A percentile compares a stretch with the other conserved stretches of the same genome.
phyloP scores from a whole-genome alignment of 2,329 filamentous ascomycete genomes.

The Nemania abortiva region DNA sequence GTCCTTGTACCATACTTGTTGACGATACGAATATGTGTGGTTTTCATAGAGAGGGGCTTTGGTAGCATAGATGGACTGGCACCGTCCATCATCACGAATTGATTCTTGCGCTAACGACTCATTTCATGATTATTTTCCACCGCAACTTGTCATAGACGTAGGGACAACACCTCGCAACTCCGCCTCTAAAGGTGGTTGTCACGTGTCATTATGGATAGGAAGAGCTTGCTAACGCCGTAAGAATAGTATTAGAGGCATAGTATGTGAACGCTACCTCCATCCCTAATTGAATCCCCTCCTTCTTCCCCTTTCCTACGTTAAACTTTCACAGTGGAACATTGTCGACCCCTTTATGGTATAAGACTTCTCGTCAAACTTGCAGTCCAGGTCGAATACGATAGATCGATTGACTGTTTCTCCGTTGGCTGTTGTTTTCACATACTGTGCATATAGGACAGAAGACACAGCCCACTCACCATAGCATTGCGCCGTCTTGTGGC shows the following conservation, averaged over 20 bases:
- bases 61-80: slow-evolving; percentile 44
- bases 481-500: slow-evolving; percentile 35
- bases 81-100: slow-evolving; percentile 42
- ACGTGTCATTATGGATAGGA: not conserved
- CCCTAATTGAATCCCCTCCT: not conserved
- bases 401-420: slow-evolving; percentile 22
- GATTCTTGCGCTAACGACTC: slow-evolving; percentile 30
- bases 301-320: not conserved
- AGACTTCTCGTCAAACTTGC: slow-evolving; percentile 10
- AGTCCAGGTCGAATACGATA: slow-evolving; percentile 23
- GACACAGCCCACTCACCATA: slow-evolving; percentile 15
- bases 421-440: not conserved
- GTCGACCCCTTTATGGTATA: slow-evolving; percentile 27
- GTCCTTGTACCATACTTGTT: slow-evolving; percentile 44
- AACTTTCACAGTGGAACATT: slow-evolving; percentile 28
- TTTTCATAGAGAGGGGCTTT: slow-evolving; percentile 32
- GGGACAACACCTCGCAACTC: not conserved
- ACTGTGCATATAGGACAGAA: not conserved
- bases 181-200: not conserved
- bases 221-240: no score
- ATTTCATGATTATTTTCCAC: not conserved
- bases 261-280: not conserved
- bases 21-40: slow-evolving; percentile 32
- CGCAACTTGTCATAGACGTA: not conserved
- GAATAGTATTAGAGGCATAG: no score